Conservation (phyloP, 495 filamentous ascomycete genomes). For the Neurospora terricola region DNA sequence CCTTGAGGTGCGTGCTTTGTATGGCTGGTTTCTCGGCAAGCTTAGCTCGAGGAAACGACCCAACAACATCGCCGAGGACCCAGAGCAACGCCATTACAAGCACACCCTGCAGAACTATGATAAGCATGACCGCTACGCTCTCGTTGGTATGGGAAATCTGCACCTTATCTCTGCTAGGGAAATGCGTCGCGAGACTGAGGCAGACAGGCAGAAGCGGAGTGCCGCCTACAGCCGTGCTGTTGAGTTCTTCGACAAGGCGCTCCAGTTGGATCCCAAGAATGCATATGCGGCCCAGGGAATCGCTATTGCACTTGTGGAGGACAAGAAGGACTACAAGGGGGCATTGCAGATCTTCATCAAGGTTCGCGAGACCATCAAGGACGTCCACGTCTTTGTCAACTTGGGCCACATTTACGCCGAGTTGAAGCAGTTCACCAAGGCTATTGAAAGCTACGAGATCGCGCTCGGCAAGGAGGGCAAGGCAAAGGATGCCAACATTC, state of each 20-base stretch:
- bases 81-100: constrained; percentile 88
- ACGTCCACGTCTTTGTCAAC: constrained; percentile 79
- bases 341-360: constrained; percentile 82
- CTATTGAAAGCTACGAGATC: constrained; percentile 90
- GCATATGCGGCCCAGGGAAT: constrained; percentile 94
- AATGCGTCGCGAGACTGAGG: constrained; percentile 82
- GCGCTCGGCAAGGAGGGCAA: constrained; percentile 73
- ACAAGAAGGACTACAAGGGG: constrained; percentile 71
- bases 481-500: constrained; percentile 63
- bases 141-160: constrained; percentile 94
- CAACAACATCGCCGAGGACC: constrained; percentile 75
- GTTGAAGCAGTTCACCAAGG: constrained; percentile 74
- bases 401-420: constrained; percentile 88
- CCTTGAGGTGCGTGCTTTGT: constrained; percentile 82
- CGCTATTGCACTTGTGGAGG: constrained; percentile 86
- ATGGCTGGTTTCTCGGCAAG: constrained; percentile 85
- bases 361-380: constrained; percentile 78
- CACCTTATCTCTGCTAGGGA: constrained; percentile 78
- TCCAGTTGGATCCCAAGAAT: constrained; percentile 85
- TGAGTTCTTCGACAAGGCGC: constrained; percentile 95
- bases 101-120: constrained; percentile 88
- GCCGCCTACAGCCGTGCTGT: constrained; percentile 82
- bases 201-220: constrained; percentile 80
- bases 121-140: constrained; percentile 91
- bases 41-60: constrained; percentile 66